These are phyloP conservation scores for Paraconiothyrium brasiliense DNA, from an alignment of 2,329 filamentous ascomycete species.

Conservation along the genomic window DNA sequence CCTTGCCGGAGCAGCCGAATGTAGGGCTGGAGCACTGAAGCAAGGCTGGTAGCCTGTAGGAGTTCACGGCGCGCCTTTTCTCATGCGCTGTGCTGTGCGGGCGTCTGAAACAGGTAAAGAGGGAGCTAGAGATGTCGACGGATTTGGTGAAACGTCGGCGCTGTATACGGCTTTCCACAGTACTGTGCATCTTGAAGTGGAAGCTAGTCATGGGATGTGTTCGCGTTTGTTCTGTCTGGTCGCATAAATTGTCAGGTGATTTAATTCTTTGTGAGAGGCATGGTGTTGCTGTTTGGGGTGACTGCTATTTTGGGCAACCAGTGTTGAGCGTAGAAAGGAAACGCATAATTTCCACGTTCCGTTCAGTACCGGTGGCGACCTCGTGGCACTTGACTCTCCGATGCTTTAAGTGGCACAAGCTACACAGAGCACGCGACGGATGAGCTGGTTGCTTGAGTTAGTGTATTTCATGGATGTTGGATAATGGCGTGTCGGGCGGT, in stretches of 20 bases:
- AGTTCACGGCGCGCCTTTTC: constrained; percentile 2
- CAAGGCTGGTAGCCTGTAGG: constrained; percentile 4
- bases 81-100: constrained; percentile 15
- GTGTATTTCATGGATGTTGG: background rate
- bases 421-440: constrained; percentile 15
- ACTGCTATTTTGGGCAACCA: constrained; percentile 3
- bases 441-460: constrained; percentile 6
- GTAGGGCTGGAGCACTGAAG: constrained; percentile 7
- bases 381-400: constrained; percentile 11
- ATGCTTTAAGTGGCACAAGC: constrained; percentile 10
- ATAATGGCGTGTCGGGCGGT: background rate
- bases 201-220: background rate
- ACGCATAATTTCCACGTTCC: constrained; percentile 1
- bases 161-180: background rate
- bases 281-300: background rate
- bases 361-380: constrained; percentile 15
- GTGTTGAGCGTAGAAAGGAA: background rate
- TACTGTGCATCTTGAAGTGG: background rate
- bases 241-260: constrained; percentile 12
- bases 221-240: background rate
- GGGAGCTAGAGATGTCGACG: constrained; percentile 12
- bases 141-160: constrained; percentile 21
- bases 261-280: constrained; percentile 1
- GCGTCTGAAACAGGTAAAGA: constrained; percentile 18
- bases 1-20: constrained; percentile 8